Percentiles rank a stretch among this genome's conserved stretches.
Evolutionary conservation across 768 basidiomycete genomes (phyloP).

Genomic region (Serendipita vermifera): DNA sequence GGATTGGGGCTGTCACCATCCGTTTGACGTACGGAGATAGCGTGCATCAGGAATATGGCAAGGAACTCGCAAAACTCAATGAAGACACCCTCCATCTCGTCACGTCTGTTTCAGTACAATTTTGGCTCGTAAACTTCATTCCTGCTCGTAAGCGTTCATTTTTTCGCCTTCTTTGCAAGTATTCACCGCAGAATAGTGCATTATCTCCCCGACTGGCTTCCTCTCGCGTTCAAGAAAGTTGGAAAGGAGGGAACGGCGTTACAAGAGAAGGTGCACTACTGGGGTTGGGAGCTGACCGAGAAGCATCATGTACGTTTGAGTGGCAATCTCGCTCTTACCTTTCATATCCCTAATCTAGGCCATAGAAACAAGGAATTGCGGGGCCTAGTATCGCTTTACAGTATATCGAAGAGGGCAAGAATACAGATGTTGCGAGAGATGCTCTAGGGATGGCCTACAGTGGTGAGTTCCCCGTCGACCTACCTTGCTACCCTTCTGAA

Average conservation of each 20-base stretch:
- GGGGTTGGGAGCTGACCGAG: background rate
- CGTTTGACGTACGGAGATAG: background rate
- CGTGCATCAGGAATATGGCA: background rate
- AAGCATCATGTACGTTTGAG: background rate
- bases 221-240: background rate
- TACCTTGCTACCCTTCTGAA: background rate
- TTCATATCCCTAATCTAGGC: background rate
- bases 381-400: background rate
- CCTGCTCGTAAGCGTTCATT: background rate
- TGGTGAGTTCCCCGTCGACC: too few relatives aligned
- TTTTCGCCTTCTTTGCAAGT: too few relatives aligned
- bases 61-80: background rate
- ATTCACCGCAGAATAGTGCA: too few relatives aligned
- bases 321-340: background rate
- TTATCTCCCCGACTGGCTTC: background rate
- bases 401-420: background rate
- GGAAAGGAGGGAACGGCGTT: background rate
- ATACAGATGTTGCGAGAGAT: background rate
- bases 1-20: background rate
- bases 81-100: background rate
- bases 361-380: background rate
- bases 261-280: background rate
- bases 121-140: background rate
- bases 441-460: background rate
- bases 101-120: background rate